Percentiles rank a stretch among this genome's conserved stretches.
Evolutionary conservation across 805 yeast species (phyloP).

Genomic region (Limtongia smithiae): DNA sequence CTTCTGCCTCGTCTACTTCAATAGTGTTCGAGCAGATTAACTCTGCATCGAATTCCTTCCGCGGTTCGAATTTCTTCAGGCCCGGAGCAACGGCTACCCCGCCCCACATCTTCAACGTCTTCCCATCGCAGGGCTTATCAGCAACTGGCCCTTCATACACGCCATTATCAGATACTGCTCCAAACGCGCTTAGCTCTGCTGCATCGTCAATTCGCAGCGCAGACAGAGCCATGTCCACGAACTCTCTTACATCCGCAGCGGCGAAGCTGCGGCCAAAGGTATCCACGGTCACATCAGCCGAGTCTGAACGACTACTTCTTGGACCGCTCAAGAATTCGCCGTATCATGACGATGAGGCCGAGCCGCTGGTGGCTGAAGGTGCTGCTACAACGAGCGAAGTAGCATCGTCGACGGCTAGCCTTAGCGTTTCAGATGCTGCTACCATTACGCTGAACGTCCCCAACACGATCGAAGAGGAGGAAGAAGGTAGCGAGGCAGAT

Average conservation of each 20-base stretch:
- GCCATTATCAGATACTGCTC: neutral
- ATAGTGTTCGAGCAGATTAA: constrained; percentile 22
- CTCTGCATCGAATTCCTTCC: constrained; percentile 24
- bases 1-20: constrained; percentile 23
- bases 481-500: neutral
- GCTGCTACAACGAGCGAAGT: constrained; percentile 6
- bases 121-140: constrained; percentile 3
- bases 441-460: neutral
- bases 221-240: constrained; percentile 1
- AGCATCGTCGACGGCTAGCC: neutral
- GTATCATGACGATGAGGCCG: constrained; percentile 6
- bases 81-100: constrained; percentile 3
- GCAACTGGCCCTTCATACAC: no score
- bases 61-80: constrained; percentile 5
- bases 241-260: constrained; percentile 1
- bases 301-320: constrained; percentile 20
- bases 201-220: constrained; percentile 10
- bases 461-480: constrained; percentile 3
- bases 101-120: neutral
- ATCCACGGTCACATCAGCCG: constrained; percentile 2
- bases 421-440: neutral
- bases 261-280: constrained; percentile 4
- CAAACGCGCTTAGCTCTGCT: constrained; percentile 3
- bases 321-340: constrained; percentile 7
- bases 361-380: neutral